Conservation (phyloP, 495 filamentous ascomycete species). For the Hypoxylon subgilvum region DNA sequence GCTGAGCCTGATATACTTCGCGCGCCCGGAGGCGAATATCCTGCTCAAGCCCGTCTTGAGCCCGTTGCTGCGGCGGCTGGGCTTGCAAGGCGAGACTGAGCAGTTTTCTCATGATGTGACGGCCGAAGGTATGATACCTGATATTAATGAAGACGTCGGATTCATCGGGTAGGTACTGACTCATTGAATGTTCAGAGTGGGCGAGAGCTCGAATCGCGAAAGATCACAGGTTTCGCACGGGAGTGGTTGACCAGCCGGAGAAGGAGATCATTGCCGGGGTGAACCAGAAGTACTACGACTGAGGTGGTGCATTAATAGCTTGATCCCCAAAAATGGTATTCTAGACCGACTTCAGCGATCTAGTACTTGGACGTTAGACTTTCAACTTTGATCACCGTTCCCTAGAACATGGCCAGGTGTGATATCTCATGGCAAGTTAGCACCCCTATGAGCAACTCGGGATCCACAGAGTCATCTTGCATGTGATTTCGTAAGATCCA, state of each 20-base stretch:
- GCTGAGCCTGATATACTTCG: constrained; percentile 57
- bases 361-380: too few species aligned
- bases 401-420: too few species aligned
- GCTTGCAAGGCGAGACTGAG: constrained; percentile 49
- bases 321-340: background rate
- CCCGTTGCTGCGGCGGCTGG: constrained; percentile 55
- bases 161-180: background rate
- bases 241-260: constrained; percentile 36
- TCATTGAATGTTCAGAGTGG: constrained; percentile 30
- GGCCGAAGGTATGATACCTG: constrained; percentile 34
- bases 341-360: background rate
- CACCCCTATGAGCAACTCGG: too few species aligned
- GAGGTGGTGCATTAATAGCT: background rate
- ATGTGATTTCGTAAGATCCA: too few species aligned
- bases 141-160: background rate
- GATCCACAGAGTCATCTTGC: too few species aligned
- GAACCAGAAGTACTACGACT: constrained; percentile 44
- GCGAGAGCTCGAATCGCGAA: constrained; percentile 45
- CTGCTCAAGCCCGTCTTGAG: constrained; percentile 51
- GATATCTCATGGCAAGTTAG: too few species aligned
- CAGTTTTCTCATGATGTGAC: constrained; percentile 36
- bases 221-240: constrained; percentile 42
- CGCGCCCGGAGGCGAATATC: constrained; percentile 48
- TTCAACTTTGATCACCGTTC: too few species aligned
- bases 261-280: constrained; percentile 46